These are phyloP conservation scores for Crucibulum laeve DNA, from an alignment of 768 basidiomycete genomes.

Conservation along the genomic window DNA sequence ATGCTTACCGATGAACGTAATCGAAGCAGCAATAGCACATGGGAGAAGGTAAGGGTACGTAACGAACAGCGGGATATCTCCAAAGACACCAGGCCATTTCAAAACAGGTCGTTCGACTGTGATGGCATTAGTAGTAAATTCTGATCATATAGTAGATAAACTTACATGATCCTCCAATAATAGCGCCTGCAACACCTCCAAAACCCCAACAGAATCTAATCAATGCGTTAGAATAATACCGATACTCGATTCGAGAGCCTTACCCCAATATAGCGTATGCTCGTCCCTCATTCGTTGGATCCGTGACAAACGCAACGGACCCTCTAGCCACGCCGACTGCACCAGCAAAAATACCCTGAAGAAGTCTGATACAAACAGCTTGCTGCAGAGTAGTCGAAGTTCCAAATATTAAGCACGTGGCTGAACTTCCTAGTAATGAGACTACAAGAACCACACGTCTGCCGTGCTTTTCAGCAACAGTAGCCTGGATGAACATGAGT, in stretches of 20 bases:
- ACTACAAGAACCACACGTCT: conserved; percentile 78
- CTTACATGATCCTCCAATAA: conserved; percentile 81
- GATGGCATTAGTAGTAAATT: conserved; percentile 7
- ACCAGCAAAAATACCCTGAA: conserved; percentile 91
- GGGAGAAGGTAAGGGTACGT: conserved; percentile 91
- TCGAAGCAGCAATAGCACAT: conserved; percentile 67
- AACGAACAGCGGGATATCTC: conserved; percentile 59
- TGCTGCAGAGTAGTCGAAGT: conserved; percentile 72
- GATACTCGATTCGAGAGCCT: conserved; percentile 9
- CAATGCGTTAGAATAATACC: conserved; percentile 5
- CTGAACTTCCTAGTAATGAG: conserved; percentile 80
- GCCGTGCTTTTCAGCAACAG: conserved; percentile 91
- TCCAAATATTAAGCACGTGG: conserved; percentile 76
- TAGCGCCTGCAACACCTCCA: conserved; percentile 88
- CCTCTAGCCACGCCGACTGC: conserved; percentile 94
- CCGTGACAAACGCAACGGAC: conserved; percentile 82
- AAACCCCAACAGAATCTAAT: conserved; percentile 91
- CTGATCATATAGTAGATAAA: conserved; percentile 10
- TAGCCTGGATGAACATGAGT: conserved; percentile 49
- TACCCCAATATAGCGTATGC: conserved; percentile 93
- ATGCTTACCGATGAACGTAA: conserved; percentile 65
- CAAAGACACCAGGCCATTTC: conserved; percentile 83
- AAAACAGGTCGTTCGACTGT: conserved; percentile 80
- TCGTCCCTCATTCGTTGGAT: conserved; percentile 87
- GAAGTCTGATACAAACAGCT: conserved; percentile 80